A percentile compares a stretch with the other conserved stretches of the same genome.
These are phyloP conservation scores for Carallia pectinifolia DNA, from an alignment of 345 rosid species.

Conservation along the genomic window DNA sequence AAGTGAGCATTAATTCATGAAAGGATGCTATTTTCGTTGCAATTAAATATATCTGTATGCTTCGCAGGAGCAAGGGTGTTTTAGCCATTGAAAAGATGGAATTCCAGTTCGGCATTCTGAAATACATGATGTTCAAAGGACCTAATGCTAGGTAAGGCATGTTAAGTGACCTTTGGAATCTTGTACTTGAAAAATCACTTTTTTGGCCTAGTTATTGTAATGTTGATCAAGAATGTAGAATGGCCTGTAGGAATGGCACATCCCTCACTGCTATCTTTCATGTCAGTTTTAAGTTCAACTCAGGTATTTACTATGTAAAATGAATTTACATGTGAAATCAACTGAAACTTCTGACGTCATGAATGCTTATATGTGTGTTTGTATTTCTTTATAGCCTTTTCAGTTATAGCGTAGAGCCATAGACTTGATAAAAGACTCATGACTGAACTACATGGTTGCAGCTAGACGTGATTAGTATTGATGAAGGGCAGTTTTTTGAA, in stretches of 20 bases:
- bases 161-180: neutral
- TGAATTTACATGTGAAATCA: neutral
- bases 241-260: neutral
- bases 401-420: neutral
- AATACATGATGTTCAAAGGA: too few relatives aligned
- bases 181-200: neutral
- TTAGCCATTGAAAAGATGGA: neutral
- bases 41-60: neutral
- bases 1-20: conserved; percentile 21
- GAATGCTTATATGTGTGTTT: too few relatives aligned
- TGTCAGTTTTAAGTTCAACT: neutral
- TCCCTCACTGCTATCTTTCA: too few relatives aligned
- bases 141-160: neutral
- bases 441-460: conserved; percentile 28
- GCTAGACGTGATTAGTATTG: conserved; percentile 84
- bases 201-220: neutral
- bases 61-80: neutral
- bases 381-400: neutral
- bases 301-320: neutral
- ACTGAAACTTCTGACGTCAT: too few relatives aligned
- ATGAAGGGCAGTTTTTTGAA: conserved; percentile 83
- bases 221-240: neutral
- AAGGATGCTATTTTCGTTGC: neutral
- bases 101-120: neutral
- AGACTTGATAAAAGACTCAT: conserved; percentile 11